These are phyloP conservation scores for Euphorbia schlechtendalii DNA, from an alignment of 441 rosid genomes.

Conservation along the genomic window DNA sequence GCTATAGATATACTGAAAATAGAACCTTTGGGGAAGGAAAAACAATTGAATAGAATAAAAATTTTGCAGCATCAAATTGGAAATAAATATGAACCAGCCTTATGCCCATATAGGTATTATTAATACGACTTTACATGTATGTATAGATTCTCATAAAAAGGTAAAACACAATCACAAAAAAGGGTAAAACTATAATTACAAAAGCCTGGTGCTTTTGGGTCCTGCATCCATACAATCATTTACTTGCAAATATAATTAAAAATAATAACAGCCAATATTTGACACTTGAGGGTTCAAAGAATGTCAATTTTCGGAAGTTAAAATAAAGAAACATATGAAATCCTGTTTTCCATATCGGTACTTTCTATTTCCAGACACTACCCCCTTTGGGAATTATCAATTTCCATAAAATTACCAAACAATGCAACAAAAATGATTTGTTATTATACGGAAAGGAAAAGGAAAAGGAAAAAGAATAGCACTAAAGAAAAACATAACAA, in stretches of 20 bases:
- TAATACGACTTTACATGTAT: not conserved
- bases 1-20: not conserved
- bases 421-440: not conserved
- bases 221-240: not conserved
- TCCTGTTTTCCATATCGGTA: not conserved
- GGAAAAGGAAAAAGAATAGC: not conserved
- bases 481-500: conserved; percentile 1
- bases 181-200: not conserved
- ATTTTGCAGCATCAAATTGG: not conserved
- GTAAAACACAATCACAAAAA: not conserved
- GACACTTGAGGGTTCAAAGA: not conserved
- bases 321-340: not conserved
- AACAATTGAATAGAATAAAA: not conserved
- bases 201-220: not conserved
- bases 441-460: not conserved
- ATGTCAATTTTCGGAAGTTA: not conserved
- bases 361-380: not conserved
- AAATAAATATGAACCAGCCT: not conserved
- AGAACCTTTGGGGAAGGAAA: not conserved
- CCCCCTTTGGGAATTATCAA: not conserved
- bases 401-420: conserved; percentile 5
- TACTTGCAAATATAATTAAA: not conserved
- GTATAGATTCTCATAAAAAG: not conserved
- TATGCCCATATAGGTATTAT: not conserved
- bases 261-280: not conserved